These are phyloP conservation scores for Rhizopogon roseolus DNA, from an alignment of 768 basidiomycete species.

Conservation along the genomic window DNA sequence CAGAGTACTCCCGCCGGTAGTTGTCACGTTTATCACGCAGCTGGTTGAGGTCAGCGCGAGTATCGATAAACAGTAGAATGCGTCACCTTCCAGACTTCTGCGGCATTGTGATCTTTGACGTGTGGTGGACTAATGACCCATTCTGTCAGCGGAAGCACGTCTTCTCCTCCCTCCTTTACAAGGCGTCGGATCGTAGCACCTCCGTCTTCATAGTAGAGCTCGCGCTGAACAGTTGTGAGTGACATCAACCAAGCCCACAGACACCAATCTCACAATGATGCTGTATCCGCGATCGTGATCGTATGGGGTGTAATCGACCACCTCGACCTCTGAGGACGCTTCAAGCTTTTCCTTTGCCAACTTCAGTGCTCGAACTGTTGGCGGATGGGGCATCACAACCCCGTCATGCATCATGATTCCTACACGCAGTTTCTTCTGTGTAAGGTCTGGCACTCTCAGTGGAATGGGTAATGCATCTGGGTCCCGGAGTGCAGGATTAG, in stretches of 20 bases:
- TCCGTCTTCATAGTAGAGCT: constrained; percentile 36
- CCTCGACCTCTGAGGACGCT: constrained; percentile 27
- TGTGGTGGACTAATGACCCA: constrained; percentile 30
- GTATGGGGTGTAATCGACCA: constrained; percentile 31
- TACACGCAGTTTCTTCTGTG: constrained; percentile 24
- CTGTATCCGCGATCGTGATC: constrained; percentile 29
- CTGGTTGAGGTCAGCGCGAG: constrained; percentile 12
- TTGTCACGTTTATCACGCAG: constrained; percentile 27
- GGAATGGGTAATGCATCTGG: constrained; percentile 28
- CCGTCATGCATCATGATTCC: constrained; percentile 33
- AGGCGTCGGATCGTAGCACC: constrained; percentile 21
- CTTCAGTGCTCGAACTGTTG: constrained; percentile 35
- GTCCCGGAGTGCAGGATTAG: constrained; percentile 38
- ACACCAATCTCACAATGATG: constrained; percentile 25
- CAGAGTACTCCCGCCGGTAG: constrained; percentile 29
- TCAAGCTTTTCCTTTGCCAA: constrained; percentile 30
- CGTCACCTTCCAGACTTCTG: constrained; percentile 26
- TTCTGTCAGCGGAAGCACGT: constrained; percentile 28
- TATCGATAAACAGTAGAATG: constrained; percentile 11
- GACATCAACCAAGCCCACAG: background rate
- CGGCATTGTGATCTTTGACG: constrained; percentile 18
- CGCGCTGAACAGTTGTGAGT: constrained; percentile 17
- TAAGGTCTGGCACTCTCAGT: constrained; percentile 17
- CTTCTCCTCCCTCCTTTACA: constrained; percentile 28
- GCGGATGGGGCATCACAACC: constrained; percentile 35